Evolutionary conservation across 139 green algal genomes (phyloP).

Genomic region (Ettlia oleoabundans): DNA sequence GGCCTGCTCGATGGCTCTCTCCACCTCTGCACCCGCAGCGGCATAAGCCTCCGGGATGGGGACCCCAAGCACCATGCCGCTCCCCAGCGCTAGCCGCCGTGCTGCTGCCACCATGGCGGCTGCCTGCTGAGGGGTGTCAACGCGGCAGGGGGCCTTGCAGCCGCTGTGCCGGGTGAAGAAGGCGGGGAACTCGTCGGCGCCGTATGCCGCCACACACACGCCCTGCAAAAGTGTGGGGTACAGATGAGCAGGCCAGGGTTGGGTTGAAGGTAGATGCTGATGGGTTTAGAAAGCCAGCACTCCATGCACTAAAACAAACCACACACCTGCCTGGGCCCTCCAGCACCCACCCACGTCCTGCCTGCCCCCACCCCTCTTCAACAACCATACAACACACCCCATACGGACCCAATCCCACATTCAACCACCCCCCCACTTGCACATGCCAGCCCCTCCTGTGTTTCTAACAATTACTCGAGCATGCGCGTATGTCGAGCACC

Average conservation of each 20-base stretch:
- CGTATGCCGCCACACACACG: slow-evolving; percentile 86
- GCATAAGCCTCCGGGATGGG: slow-evolving; percentile 80
- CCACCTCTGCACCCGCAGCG: slow-evolving; percentile 68
- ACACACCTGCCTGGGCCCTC: neutral
- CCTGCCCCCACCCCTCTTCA: neutral
- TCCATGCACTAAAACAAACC: too few species aligned
- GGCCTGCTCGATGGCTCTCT: slow-evolving; percentile 71
- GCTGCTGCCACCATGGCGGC: slow-evolving; percentile 65
- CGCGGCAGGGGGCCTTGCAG: slow-evolving; percentile 60
- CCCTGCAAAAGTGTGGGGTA: slow-evolving; percentile 76
- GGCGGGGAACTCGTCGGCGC: slow-evolving; percentile 91
- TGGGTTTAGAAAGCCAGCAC: neutral
- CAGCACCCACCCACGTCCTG: neutral
- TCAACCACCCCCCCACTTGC: too few species aligned
- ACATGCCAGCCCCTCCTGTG: too few species aligned
- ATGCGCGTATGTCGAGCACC: too few species aligned
- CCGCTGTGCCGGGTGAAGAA: slow-evolving; percentile 91
- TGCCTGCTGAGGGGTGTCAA: slow-evolving; percentile 69
- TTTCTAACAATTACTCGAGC: too few species aligned
- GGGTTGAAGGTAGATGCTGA: neutral
- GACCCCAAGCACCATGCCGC: slow-evolving; percentile 80
- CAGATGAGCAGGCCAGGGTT: too few species aligned
- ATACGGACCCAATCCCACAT: too few species aligned
- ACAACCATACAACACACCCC: neutral
- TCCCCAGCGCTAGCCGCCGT: slow-evolving; percentile 54